Base-by-base conservation (phyloP, 75 land plant species). In the Cupressus sempervirens region DNA sequence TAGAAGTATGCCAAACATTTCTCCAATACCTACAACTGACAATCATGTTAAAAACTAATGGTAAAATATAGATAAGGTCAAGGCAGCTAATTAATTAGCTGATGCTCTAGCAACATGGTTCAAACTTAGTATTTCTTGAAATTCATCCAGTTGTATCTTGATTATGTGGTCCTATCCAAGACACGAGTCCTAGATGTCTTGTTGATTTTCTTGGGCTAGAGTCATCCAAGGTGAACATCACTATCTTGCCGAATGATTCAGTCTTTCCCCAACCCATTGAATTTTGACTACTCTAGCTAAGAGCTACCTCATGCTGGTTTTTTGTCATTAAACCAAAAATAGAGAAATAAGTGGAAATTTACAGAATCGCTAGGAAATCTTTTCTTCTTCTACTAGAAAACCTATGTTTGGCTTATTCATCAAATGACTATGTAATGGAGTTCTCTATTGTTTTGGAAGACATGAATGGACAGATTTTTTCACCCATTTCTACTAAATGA, bases 151-250 rank as follows among this genome's bases (percentile, higher is more conserved):
- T 98, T 52, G 94, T 98, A 35, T 95, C 99, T 53, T 88, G 99
- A 53, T 88, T 98, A 36, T 98, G 99, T 95, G 97, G 98, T 82
- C 96, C 94, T 46, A 96, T 98, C 88, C 91, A 98, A 81, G 99
- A 98, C 32, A 98, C 99, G 41, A 98, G 96, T 81, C 92, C 99
- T 15, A 93, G 92, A 45, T 97, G 95, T 75, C 92, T 98, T 88
- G 99, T 98, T 62, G 99, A 98, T 73, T 98, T 97, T 88, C 89
- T 98, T 50, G 99, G 99, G 16, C 94, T 98, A 81, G 99, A 98
- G 76, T 86, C 99, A 84, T 90, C 97, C n/a, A 96, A 92, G 94
- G 99, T 96, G 83, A 43, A 23, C 62, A 53, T 53, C 38, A 36
- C 54, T 29, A 74, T 40, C 36, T 75, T 36, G 9, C 52, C 36